Base-by-base conservation (phyloP, 1,139 yeast species). In the Eremothecium coryli region DNA sequence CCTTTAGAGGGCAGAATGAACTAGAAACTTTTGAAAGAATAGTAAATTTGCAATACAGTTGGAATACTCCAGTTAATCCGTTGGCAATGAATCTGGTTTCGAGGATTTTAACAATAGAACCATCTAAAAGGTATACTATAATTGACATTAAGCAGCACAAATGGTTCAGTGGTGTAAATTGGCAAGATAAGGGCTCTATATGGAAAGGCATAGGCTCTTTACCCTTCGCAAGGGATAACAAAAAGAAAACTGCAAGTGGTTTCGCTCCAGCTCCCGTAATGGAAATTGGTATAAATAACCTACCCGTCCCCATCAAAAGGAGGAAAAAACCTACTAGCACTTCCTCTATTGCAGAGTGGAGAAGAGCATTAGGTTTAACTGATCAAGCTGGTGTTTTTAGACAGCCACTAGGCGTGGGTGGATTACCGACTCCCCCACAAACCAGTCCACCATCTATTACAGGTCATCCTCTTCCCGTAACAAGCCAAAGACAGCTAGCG, bases 1-100 rank as follows among this genome's bases (percentile, higher is more conserved):
- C 93, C 0, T 82, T 82, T 49, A 77, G 81, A 50, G 93, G 88
- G 1, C 68, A 73, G 8, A 80, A 79, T 41, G 93, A 82, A 50
- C 73, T 80, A 47, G 66, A 74, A 38, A 81, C 90, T 0, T 82
- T 82, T 54, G 80, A 75, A 45, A 73, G 71, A 48, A 75, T 75
- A 44, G 75, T 76, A 17, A 71, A 73, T 30, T 57, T 80, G 34
- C 81, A 79, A 41, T 81, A 73, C 54, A 71, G 74, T n/a, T 80
- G 77, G 62, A 68, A 70, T 8, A 54, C 37, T 10, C 57, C 51
- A 33, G 64, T 57, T 22, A 58, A 70, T 15, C 73, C 76, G 1
- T 52, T 58, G 3, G 44, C 78, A 5, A 65, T 76, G 41, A 70
- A 71, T 45, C 57, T 81, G 37, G 73, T 80, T 8, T 53, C 67